Evolutionary conservation across 1,284 basidiomycete species (phyloP).

Genomic region (Marasmius sp.): DNA sequence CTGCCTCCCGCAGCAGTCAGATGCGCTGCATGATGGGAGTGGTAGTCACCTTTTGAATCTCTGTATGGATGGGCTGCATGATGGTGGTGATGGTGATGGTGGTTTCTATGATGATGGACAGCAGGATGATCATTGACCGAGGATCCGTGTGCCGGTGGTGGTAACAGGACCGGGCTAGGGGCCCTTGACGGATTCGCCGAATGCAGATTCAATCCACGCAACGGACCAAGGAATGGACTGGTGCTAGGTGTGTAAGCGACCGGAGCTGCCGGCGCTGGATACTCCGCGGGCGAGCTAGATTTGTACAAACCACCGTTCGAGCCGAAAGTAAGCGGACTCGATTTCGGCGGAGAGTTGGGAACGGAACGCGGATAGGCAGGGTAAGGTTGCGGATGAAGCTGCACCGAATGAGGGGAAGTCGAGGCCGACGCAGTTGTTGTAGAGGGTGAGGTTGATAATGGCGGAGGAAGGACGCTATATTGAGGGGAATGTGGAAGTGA

Average conservation of each 20-base stretch:
- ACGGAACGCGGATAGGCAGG: conserved; percentile 1
- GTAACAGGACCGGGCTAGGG: conserved; percentile 64
- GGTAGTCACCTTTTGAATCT: conserved; percentile 7
- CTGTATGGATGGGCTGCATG: conserved; percentile 11
- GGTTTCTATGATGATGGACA: conserved; percentile 29
- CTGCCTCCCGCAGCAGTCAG: conserved; percentile 28
- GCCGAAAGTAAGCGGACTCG: not conserved
- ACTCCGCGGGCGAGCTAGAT: conserved; percentile 2
- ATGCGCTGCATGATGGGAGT: conserved; percentile 11
- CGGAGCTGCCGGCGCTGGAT: conserved; percentile 17
- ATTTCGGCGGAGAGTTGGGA: conserved; percentile 3
- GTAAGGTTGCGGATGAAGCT: conserved; percentile 22
- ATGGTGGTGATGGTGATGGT: conserved; percentile 30
- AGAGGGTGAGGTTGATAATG: not conserved
- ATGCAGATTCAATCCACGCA: conserved; percentile 74
- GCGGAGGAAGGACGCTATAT: not conserved
- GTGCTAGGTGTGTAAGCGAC: conserved; percentile 61
- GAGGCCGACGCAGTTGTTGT: conserved; percentile 1
- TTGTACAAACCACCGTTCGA: conserved; percentile 2
- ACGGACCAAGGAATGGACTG: conserved; percentile 81
- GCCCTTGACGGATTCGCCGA: conserved; percentile 64
- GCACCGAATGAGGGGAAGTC: conserved; percentile 33
- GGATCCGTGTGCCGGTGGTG: conserved; percentile 40
- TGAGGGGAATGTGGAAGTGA: not conserved
- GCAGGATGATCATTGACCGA: conserved; percentile 22